Evolutionary conservation across 2,329 filamentous ascomycete genomes (phyloP), one percentile per base, ranked within the genome.

Genomic region (Fusarium tjaetaba): DNA sequence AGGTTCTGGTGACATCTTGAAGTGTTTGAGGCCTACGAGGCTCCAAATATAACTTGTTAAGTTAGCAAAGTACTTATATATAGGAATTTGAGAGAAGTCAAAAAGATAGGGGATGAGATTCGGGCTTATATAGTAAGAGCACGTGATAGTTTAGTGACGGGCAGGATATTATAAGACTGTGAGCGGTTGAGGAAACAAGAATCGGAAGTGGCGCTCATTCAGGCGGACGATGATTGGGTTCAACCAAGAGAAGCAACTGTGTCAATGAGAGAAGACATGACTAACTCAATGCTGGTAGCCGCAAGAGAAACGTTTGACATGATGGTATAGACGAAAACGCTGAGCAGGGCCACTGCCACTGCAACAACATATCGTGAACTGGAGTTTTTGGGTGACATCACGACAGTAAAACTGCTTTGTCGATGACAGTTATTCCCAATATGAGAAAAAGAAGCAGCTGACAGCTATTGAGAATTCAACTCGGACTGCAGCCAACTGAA

Each of bases 1-100:
- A 58, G 80, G 79, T 76, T 85, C 80, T 42, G 88, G 83, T 63
- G 88, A 84, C 91, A 93, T 93, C 67, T 59, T 77, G 72, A 63
- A 62, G 61, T 67, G 58, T 57, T 67, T 73, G 59, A 73, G 51
- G 56, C 69, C 63, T 48, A 51, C 49, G 24, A 73, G 65, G 57
- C 69, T 68, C 76, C 76, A 72, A 61, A 71, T 65, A 68, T 71
- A 71, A 60, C 65, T 76, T 59, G 67, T 60, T 66, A 49, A 32
- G 65, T 77, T 46, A 77, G 73, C 45, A 34, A 30, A 20, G 26
- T 30, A 16, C 32, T 41, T 30, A 49, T 48, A 26, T 51, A 36
- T 32, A 24, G 28, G 16, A 16, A 42, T n/a, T 26, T 26, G 20
- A 39, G 16, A 38, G 20, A 24, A 45, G 11, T 28, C 34, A 36